A percentile compares a stretch with the other conserved stretches of the same genome.
Conservation (phyloP, 345 rosid species). For the Syzygium aqueum region DNA sequence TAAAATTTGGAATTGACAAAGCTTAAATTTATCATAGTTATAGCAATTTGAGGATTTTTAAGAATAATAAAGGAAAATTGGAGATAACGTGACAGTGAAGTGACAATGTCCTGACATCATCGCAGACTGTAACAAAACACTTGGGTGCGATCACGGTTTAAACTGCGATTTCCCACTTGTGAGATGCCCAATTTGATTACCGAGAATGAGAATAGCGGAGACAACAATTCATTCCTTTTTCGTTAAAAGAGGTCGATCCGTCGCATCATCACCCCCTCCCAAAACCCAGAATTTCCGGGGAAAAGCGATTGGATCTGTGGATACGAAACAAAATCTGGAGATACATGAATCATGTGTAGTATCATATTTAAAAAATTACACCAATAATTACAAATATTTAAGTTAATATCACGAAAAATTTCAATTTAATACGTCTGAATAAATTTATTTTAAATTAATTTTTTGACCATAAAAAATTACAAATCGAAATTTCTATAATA, state of each 20-base stretch:
- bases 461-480: too few relatives aligned
- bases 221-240: not conserved
- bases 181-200: not conserved
- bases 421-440: too few relatives aligned
- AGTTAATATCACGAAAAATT: too few relatives aligned
- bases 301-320: not conserved
- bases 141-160: not conserved
- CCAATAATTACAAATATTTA: too few relatives aligned
- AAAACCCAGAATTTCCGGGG: not conserved
- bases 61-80: not conserved
- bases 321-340: not conserved
- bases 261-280: not conserved
- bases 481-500: too few relatives aligned
- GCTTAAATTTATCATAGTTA: fast-evolving
- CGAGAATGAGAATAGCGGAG: not conserved
- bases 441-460: too few relatives aligned
- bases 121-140: not conserved
- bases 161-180: not conserved
- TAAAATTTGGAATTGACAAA: too few relatives aligned
- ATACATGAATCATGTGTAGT: not conserved
- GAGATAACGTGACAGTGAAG: not conserved
- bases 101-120: not conserved
- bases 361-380: not conserved
- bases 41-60: fast-evolving
- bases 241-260: not conserved